Conservation (phyloP, 352 stramenopile species). For the Thraustochytrium sp. region DNA sequence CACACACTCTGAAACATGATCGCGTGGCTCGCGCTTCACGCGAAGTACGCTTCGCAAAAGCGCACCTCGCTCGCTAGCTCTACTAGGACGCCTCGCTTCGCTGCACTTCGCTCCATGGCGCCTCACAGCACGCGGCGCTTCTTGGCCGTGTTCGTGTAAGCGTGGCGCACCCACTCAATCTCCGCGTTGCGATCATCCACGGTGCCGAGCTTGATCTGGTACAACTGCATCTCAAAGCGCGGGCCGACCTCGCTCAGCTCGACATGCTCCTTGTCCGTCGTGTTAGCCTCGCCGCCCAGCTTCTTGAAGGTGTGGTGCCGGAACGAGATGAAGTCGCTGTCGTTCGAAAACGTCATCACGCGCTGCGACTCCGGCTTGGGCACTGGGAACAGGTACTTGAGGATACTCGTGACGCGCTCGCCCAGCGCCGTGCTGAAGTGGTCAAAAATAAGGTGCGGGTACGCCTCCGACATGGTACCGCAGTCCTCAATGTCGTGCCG, state of each 20-base stretch:
- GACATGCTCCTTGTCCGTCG: slow-evolving; percentile 61
- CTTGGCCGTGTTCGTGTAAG: slow-evolving; percentile 99
- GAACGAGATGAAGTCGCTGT: slow-evolving; percentile 97
- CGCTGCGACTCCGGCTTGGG: slow-evolving; percentile 90
- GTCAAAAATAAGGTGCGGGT: slow-evolving; percentile 94
- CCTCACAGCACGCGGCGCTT: slow-evolving; percentile 64
- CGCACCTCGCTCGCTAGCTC: too few species aligned
- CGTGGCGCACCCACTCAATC: slow-evolving; percentile 97
- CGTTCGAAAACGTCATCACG: slow-evolving; percentile 95
- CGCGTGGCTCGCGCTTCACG: too few species aligned
- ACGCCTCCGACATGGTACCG: slow-evolving; percentile 78
- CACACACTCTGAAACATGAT: too few species aligned
- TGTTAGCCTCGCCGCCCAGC: slow-evolving; percentile 60
- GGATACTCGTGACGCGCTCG: slow-evolving; percentile 89
- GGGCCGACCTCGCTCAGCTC: slow-evolving; percentile 91
- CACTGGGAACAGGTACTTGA: slow-evolving; percentile 98
- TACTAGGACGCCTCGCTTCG: too few species aligned
- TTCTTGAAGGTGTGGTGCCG: slow-evolving; percentile 98
- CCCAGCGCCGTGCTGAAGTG: slow-evolving; percentile 90
- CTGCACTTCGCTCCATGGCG: too few species aligned
- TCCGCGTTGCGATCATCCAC: slow-evolving; percentile 97
- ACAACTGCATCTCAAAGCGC: slow-evolving; percentile 97
- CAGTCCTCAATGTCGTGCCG: slow-evolving; percentile 96
- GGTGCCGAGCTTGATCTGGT: slow-evolving; percentile 91
- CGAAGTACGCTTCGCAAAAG: too few species aligned